Evolutionary conservation across 2,329 filamentous ascomycete genomes (phyloP), one percentile per base, ranked within the genome.

Genomic region (Trichoderma arundinaceum): DNA sequence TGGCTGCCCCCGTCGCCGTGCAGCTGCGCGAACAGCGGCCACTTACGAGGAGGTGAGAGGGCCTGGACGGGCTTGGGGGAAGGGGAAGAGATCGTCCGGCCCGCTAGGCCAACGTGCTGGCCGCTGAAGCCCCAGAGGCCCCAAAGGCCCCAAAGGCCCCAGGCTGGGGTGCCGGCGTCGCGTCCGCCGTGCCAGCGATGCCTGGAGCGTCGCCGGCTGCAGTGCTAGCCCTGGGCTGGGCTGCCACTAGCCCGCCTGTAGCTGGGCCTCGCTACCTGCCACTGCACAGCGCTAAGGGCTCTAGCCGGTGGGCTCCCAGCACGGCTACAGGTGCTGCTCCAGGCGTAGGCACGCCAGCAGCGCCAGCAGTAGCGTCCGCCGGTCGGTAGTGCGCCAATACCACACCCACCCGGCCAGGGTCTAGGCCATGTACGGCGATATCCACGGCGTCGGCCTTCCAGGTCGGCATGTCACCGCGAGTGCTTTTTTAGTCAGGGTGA

Each of bases 41-140:
- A 5, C 5, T 35, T 35, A n/a, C 33, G 33, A 35, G 7, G 15
- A 33, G 12, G 39, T 4, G 35, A 15, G 15, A 39, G 35, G 10
- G 49, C 32, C 49, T 17, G 8, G 17, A 15, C n/a, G 17, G 52
- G 33, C n/a, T 33, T 22, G 51, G 53, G 39, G 33, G 28, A 22
- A 57, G 12, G 39, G n/a, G n/a, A n/a, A n/a, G n/a, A 22, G 61
- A 64, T 64, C 61, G 61, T 56, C 61, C 61, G 61, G 61, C 61
- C 61, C 61, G 61, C 51, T 17, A 35, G 57, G 44, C 46, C 53
- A 64, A 64, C 43, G 52, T 49, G 52, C 61, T 64, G 51, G 61
- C 52, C 39, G 54, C 39, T 58, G 38, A n/a, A n/a, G n/a, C n/a
- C n/a, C n/a, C n/a, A n/a, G n/a, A n/a, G n/a, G n/a, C n/a, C n/a